Conservation (phyloP, 2,329 filamentous ascomycete genomes). For the Scolecobasidium constrictum region DNA sequence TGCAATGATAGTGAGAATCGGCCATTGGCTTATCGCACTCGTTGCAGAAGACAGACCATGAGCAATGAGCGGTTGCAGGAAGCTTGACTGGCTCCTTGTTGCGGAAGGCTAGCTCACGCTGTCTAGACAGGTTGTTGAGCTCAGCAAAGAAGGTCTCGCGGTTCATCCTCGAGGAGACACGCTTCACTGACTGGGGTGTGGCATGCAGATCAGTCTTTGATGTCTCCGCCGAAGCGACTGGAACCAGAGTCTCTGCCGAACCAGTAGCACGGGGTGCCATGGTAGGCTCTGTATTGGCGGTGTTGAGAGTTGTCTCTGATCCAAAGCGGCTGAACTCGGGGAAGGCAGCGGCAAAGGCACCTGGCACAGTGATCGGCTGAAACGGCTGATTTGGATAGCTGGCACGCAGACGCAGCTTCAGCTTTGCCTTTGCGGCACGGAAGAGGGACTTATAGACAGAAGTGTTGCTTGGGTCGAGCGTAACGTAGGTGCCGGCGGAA, state of each 20-base stretch:
- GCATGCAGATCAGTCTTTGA: background rate
- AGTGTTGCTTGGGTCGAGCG: constrained; percentile 64
- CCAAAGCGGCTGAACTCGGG: constrained; percentile 6
- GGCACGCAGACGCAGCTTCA: constrained; percentile 84
- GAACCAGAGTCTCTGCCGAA: background rate
- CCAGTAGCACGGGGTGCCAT: background rate
- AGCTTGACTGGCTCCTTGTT: constrained; percentile 22
- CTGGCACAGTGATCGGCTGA: constrained; percentile 11
- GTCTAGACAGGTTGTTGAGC: constrained; percentile 17
- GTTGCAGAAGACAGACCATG: constrained; percentile 91
- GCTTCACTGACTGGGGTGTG: constrained; percentile 14
- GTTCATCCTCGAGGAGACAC: constrained; percentile 5
- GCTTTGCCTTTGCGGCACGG: constrained; percentile 93
- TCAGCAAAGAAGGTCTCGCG: constrained; percentile 18
- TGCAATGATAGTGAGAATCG: constrained; percentile 86
- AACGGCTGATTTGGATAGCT: constrained; percentile 32
- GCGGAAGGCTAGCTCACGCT: constrained; percentile 25
- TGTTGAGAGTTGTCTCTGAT: constrained; percentile 8
- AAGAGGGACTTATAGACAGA: constrained; percentile 94
- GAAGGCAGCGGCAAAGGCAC: constrained; percentile 9
- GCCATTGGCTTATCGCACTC: constrained; percentile 69
- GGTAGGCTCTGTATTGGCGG: background rate
- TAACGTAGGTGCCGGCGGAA: constrained; percentile 70
- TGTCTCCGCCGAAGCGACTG: background rate
- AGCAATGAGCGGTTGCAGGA: constrained; percentile 1